These are phyloP conservation scores for Mrakia blollopis DNA, from an alignment of 768 basidiomycete species.

Conservation along the genomic window DNA sequence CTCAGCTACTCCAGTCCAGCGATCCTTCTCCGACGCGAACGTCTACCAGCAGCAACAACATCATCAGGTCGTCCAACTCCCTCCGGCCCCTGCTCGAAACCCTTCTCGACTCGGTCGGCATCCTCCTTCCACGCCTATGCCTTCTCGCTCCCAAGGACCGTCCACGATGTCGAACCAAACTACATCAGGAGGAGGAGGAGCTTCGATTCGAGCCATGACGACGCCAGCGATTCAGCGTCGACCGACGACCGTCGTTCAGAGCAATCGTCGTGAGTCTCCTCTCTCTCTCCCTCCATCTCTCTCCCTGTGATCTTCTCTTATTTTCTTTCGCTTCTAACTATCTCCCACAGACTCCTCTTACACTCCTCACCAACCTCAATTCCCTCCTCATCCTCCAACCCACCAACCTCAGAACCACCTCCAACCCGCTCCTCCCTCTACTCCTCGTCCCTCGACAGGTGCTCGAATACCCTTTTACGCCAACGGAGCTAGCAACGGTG, in stretches of 20 bases:
- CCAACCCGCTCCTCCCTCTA: background rate
- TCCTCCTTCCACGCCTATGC: background rate
- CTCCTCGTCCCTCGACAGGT: background rate
- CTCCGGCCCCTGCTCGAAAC: background rate
- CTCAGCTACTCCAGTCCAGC: background rate
- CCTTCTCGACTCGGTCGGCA: background rate
- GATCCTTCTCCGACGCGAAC: background rate
- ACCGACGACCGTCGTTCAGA: background rate
- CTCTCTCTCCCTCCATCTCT: background rate
- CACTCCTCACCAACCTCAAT: background rate
- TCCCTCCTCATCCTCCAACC: background rate
- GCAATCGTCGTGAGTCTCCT: background rate
- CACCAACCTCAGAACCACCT: background rate
- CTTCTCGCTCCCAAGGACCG: background rate
- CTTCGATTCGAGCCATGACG: constrained; percentile 7
- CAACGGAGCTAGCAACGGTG: background rate
- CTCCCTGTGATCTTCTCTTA: background rate
- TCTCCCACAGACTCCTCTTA: background rate
- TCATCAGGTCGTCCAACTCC: constrained; percentile 1
- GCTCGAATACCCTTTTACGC: background rate
- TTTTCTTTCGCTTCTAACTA: background rate
- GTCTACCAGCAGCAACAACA: background rate
- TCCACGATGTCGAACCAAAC: background rate
- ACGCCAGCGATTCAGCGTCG: background rate
- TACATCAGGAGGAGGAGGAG: background rate